phyloP scores from a whole-genome alignment of 306 rosid genomes.

The Cicer pinnatifidum region DNA sequence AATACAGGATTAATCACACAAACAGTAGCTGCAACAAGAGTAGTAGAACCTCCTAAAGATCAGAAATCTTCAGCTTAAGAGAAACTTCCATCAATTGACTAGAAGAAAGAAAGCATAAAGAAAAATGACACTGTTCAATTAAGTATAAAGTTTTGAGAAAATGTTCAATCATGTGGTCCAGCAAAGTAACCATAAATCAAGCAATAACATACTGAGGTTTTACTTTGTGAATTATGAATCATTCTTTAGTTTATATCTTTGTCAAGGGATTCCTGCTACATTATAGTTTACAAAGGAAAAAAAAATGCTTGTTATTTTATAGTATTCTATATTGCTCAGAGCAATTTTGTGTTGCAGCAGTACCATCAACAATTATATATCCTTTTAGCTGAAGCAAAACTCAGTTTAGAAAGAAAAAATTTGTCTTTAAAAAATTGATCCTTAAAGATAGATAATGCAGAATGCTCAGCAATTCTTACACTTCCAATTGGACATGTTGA shows the following conservation, averaged over 20 bases:
- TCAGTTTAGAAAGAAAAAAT: no score
- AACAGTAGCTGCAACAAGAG: conserved; percentile 47
- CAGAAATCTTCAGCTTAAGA: conserved; percentile 54
- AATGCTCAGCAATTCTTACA: background rate
- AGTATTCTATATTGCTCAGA: conserved; percentile 2
- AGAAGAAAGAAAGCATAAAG: conserved; percentile 34
- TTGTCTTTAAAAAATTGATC: no score
- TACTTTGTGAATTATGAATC: conserved; percentile 34
- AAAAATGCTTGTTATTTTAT: conserved; percentile 1
- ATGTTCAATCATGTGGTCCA: conserved; percentile 36
- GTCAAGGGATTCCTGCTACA: conserved; percentile 31
- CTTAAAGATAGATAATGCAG: background rate
- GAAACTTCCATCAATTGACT: conserved; percentile 29
- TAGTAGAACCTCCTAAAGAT: conserved; percentile 44
- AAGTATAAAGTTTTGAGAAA: conserved; percentile 36
- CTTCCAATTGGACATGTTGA: background rate
- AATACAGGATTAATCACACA: conserved; percentile 45
- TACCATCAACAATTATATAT: background rate
- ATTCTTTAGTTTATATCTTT: conserved; percentile 30
- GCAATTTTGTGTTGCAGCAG: conserved; percentile 20
- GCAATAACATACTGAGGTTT: conserved; percentile 19
- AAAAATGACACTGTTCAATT: conserved; percentile 30
- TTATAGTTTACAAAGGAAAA: conserved; percentile 10
- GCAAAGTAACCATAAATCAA: conserved; percentile 26
- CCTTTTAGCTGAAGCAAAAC: background rate